These are phyloP conservation scores for Cryptococcus sp. DNA, from an alignment of 1,284 basidiomycete genomes.

Conservation along the genomic window DNA sequence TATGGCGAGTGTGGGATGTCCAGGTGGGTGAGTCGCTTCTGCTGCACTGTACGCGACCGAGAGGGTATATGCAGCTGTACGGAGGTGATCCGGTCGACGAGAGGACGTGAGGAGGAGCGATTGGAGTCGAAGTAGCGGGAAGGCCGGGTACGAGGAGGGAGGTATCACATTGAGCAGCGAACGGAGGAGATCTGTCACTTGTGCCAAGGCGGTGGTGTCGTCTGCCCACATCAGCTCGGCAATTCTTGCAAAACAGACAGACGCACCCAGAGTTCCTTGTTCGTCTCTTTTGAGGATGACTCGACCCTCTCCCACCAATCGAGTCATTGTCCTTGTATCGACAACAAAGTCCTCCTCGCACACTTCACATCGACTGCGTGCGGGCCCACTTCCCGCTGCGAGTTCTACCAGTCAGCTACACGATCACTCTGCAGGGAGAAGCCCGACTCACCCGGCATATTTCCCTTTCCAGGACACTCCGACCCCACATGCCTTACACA, in stretches of 20 bases:
- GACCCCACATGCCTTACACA: slow-evolving; percentile 40
- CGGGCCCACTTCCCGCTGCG: too few relatives aligned
- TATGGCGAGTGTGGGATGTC: slow-evolving; percentile 74
- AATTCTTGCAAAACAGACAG: background rate
- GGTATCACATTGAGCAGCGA: slow-evolving; percentile 59
- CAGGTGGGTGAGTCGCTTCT: slow-evolving; percentile 55
- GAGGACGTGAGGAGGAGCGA: slow-evolving; percentile 26
- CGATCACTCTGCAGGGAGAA: too few relatives aligned
- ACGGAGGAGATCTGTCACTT: slow-evolving; percentile 52
- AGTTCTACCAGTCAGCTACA: too few relatives aligned
- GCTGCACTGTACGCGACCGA: slow-evolving; percentile 56
- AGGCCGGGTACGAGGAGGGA: slow-evolving; percentile 65
- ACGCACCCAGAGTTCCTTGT: slow-evolving; percentile 49
- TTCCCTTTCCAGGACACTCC: slow-evolving; percentile 6
- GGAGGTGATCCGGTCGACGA: slow-evolving; percentile 12
- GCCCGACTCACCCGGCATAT: background rate
- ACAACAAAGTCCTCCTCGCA: too few relatives aligned
- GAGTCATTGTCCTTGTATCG: slow-evolving; percentile 51
- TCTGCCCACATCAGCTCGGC: background rate
- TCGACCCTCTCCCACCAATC: slow-evolving; percentile 60
- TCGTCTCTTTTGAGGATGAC: slow-evolving; percentile 66
- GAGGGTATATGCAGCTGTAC: slow-evolving; percentile 53
- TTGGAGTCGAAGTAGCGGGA: slow-evolving; percentile 64
- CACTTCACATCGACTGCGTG: too few relatives aligned
- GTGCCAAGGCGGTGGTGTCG: background rate